These are phyloP conservation scores for Sclerotinia glacialis DNA, from an alignment of 2,329 filamentous ascomycete species.

Conservation along the genomic window DNA sequence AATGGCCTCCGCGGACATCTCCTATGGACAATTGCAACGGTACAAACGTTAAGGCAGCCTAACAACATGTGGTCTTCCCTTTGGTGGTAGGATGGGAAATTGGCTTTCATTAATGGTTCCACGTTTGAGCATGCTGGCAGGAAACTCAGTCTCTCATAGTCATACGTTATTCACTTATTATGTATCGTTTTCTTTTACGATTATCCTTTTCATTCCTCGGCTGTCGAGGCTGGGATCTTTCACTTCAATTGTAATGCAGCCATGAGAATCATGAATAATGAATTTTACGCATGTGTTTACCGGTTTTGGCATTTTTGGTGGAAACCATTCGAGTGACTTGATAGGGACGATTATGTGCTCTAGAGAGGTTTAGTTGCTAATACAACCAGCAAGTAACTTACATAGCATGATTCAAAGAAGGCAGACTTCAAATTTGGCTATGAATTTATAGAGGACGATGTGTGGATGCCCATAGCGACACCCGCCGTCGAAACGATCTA, in stretches of 20 bases:
- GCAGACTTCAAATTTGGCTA: not conserved
- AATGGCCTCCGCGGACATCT: not conserved
- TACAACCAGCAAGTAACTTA: not conserved
- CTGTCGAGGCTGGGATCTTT: not conserved
- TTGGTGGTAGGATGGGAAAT: not conserved
- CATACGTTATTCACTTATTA: conserved; percentile 1
- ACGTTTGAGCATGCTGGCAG: not conserved
- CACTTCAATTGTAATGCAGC: conserved; percentile 15
- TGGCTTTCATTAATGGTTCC: not conserved
- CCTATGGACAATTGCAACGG: not conserved
- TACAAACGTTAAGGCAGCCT: not conserved
- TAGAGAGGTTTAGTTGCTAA: not conserved
- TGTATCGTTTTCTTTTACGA: conserved; percentile 3
- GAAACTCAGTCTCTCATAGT: not conserved
- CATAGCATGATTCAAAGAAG: not conserved
- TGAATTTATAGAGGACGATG: not conserved
- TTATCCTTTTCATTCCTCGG: not conserved
- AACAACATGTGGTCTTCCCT: not conserved
- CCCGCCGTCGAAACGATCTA: not conserved
- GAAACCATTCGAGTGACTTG: not conserved
- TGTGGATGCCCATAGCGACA: too few relatives aligned
- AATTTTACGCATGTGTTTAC: conserved; percentile 4
- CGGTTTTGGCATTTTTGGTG: not conserved
- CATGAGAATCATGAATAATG: conserved; percentile 18
- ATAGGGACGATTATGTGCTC: not conserved